These are phyloP conservation scores for Mucor indicus DNA, from an alignment of 371 early-diverging fungal species.

Conservation along the genomic window DNA sequence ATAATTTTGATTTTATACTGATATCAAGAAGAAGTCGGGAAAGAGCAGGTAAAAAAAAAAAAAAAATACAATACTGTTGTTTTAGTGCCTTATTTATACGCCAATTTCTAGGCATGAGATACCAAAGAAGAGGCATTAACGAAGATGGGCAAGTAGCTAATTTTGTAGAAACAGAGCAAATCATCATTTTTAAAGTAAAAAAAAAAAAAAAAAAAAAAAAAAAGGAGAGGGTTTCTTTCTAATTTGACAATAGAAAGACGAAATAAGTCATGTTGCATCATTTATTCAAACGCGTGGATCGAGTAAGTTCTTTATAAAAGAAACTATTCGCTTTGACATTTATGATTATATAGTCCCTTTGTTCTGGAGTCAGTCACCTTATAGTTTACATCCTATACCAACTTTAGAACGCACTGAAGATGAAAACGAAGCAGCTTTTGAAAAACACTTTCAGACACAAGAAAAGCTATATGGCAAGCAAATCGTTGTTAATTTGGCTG, in stretches of 20 bases:
- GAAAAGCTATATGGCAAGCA: constrained; percentile 68
- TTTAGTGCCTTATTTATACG: no score
- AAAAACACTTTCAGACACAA: constrained; percentile 71
- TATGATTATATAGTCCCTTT: constrained; percentile 62
- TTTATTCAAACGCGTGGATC: constrained; percentile 68
- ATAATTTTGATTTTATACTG: constrained; percentile 53
- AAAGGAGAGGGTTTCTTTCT: no score
- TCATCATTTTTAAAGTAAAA: constrained; percentile 13
- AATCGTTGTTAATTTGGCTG: constrained; percentile 82
- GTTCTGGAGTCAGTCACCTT: constrained; percentile 71
- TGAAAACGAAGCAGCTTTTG: constrained; percentile 48
- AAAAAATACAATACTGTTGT: no score
- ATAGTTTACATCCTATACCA: constrained; percentile 65
- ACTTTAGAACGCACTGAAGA: constrained; percentile 53
- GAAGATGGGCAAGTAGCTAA: constrained; percentile 63
- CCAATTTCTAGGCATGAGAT: constrained; percentile 53
- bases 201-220: background rate
- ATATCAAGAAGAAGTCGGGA: constrained; percentile 59
- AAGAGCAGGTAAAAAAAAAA: constrained; percentile 41
- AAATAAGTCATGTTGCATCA: constrained; percentile 52
- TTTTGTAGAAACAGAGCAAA: constrained; percentile 72
- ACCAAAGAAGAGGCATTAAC: constrained; percentile 63
- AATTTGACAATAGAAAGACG: no score
- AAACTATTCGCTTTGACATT: no score
- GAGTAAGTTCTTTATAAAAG: no score